phyloP scores from a whole-genome alignment of 208 protist species.

The Leishmania tarentolae region DNA sequence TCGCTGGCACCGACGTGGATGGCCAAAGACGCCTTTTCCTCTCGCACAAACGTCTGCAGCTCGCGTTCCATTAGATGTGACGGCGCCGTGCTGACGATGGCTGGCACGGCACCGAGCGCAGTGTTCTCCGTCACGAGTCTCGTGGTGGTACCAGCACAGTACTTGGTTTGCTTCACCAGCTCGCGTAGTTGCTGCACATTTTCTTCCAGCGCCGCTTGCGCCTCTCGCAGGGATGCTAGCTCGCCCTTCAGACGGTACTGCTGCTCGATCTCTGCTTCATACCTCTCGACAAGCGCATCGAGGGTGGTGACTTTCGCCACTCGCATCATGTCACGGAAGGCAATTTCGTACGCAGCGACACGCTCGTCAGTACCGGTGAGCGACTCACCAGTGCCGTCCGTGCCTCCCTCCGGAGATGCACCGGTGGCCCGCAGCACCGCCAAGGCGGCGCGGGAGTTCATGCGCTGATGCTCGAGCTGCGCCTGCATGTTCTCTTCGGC shows the following conservation, averaged over 20 bases:
- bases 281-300: constrained; percentile 43
- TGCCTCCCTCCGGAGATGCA: constrained; percentile 1
- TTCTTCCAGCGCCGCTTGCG: constrained; percentile 25
- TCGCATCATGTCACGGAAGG: constrained; percentile 91
- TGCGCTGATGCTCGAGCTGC: constrained; percentile 31
- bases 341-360: constrained; percentile 78
- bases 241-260: constrained; percentile 70
- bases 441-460: constrained; percentile 24
- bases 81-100: constrained; percentile 16
- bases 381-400: not conserved
- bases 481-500: constrained; percentile 48
- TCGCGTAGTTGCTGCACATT: constrained; percentile 34
- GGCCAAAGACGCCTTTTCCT: constrained; percentile 36
- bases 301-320: constrained; percentile 66
- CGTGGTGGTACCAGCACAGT: constrained; percentile 26
- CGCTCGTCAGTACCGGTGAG: constrained; percentile 45
- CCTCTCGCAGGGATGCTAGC: constrained; percentile 25
- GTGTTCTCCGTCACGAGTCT: not conserved
- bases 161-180: constrained; percentile 22
- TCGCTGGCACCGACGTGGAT: constrained; percentile 21
- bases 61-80: constrained; percentile 45
- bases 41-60: constrained; percentile 36
- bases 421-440: constrained; percentile 13
- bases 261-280: constrained; percentile 59
- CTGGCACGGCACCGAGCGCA: constrained; percentile 2